Conservation (phyloP, 2,329 filamentous ascomycete genomes). For the Penicillium sp. region DNA sequence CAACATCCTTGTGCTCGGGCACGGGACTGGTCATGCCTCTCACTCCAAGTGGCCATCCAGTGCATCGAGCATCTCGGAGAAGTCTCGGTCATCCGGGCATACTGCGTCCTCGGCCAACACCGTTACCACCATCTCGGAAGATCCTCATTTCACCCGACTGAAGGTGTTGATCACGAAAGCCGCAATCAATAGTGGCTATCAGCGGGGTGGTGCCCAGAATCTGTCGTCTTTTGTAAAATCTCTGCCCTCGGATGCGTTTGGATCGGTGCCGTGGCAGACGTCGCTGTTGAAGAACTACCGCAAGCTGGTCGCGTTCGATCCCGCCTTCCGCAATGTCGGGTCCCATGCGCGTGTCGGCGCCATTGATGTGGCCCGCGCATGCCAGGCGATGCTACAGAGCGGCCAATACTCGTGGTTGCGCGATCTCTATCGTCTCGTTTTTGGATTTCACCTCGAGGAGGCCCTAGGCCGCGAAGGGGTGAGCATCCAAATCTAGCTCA, state of each 20-base stretch:
- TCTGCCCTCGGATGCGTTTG: slow-evolving; percentile 75
- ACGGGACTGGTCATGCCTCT: slow-evolving; percentile 56
- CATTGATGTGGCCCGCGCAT: slow-evolving; percentile 74
- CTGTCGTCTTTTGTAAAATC: slow-evolving; percentile 74
- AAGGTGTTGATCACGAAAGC: slow-evolving; percentile 80
- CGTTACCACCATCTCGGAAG: slow-evolving; percentile 55
- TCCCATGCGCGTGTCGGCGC: slow-evolving; percentile 48
- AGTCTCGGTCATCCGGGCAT: slow-evolving; percentile 63
- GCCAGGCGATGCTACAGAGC: slow-evolving; percentile 69
- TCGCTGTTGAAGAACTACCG: slow-evolving; percentile 75
- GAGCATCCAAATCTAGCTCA: slow-evolving; percentile 36
- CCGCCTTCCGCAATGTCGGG: slow-evolving; percentile 55
- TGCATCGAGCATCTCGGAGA: slow-evolving; percentile 73
- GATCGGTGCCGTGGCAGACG: slow-evolving; percentile 66
- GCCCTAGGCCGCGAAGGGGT: slow-evolving; percentile 64
- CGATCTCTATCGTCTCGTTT: slow-evolving; percentile 80
- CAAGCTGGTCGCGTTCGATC: slow-evolving; percentile 71
- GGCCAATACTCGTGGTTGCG: slow-evolving; percentile 74
- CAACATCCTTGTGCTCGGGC: slow-evolving; percentile 83
- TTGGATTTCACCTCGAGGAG: slow-evolving; percentile 79
- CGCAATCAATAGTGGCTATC: slow-evolving; percentile 79
- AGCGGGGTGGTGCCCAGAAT: slow-evolving; percentile 56
- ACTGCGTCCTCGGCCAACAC: slow-evolving; percentile 48
- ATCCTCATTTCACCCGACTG: slow-evolving; percentile 71
- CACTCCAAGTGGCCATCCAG: slow-evolving; percentile 68